Evolutionary conservation across 352 stramenopile species (phyloP), one percentile per base, ranked within the genome.

Genomic region (Phytopythium mirpurense): DNA sequence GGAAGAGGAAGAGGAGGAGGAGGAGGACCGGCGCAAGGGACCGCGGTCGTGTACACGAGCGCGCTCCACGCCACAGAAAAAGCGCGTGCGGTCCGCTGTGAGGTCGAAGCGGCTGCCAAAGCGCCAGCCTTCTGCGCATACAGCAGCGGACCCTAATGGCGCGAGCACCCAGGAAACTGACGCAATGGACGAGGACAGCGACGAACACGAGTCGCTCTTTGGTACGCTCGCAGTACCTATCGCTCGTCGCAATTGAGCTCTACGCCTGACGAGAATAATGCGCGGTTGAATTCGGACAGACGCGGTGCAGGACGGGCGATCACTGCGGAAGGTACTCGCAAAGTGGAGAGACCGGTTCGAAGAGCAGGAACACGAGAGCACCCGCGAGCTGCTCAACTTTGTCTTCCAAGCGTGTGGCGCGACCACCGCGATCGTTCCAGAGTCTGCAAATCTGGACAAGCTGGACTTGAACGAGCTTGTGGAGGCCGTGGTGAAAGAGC

Each of bases 351-450:
- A 86, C 35, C 78, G 76, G 2, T 93, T 84, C 53, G 74, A 90
- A n/a, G 66, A 78, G 19, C 59, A 88, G 31, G 48, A 67, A 1
- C 73, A 84, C 15, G 46, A 63, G 8, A 77, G 71, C 21, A 82
- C 66, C 27, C 75, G 77, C 29, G 83, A 93, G 54, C 57, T 95
- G 44, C 62, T 95, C 14, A 87, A 93, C 50, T 81, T 94, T 51
- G 63, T 93, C 19, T 35, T 95, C 21, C 75, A 93, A 65, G 69
- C 78, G 12, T 93, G 81, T 57, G 80, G 81, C 51, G 78, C 72
- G 14, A 62, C 59, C 16, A 67, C 59, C 16, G 63, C 72, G 59
- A 88, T 66, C 34, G 66, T 90, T 44, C 68, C 72, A 31, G 61
- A 68, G 21, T 68, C 70, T 4, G 70, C 80, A 45, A 56, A 63